Conservation (phyloP, 768 basidiomycete species). For the Mrakia gelida region DNA sequence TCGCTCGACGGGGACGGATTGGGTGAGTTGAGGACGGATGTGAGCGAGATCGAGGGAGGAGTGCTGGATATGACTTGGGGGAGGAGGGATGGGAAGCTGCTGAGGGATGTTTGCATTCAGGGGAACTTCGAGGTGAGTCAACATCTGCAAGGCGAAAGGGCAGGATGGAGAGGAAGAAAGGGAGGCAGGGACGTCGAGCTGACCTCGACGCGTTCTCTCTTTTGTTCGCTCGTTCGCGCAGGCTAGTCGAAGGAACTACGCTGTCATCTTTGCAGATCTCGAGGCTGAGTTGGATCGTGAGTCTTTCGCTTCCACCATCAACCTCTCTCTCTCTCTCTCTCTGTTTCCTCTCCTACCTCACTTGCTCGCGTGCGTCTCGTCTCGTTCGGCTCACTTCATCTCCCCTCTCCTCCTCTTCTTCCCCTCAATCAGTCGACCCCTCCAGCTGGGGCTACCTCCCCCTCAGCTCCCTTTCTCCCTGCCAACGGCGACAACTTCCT, state of each 20-base stretch:
- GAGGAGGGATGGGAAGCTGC: conserved; percentile 14
- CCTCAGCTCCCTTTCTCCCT: background rate
- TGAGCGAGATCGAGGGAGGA: no score
- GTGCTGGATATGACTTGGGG: background rate
- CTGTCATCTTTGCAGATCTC: background rate
- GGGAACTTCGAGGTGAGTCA: conserved; percentile 10
- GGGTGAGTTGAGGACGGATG: background rate
- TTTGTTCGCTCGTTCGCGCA: background rate
- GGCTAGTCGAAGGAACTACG: conserved; percentile 2
- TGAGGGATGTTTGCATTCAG: conserved; percentile 16
- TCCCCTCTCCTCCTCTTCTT: background rate
- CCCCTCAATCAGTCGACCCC: background rate
- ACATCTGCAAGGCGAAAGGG: no score
- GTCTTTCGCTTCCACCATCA: background rate
- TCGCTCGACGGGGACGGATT: background rate
- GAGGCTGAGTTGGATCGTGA: conserved; percentile 6
- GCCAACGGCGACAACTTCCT: conserved; percentile 3
- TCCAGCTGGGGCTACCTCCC: conserved; percentile 2
- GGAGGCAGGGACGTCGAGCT: background rate
- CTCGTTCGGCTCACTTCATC: no score
- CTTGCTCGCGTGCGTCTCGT: no score
- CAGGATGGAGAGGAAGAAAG: no score
- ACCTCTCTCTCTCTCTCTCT: background rate
- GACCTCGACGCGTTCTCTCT: background rate
- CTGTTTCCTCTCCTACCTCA: background rate